Evolutionary conservation across 306 rosid species (phyloP), one percentile per base, ranked within the genome.

Genomic region (Cucumis melo): DNA sequence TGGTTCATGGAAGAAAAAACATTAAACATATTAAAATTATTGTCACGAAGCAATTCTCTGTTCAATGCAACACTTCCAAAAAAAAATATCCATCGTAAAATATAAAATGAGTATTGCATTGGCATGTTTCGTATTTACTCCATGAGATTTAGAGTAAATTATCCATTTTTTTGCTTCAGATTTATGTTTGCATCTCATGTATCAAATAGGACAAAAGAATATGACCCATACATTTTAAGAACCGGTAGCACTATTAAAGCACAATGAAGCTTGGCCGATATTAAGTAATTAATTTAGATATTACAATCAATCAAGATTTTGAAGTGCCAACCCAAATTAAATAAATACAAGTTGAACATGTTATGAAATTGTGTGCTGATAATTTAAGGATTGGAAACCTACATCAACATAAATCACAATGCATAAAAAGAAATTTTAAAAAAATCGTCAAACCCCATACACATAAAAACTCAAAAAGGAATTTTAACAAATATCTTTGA

Each of bases 1-100:
- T 81, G 66, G 46, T 62, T 67, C 80, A 93, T 92, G 86, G 63
- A 86, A 54, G 75, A 42, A 81, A 81, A 21, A 39, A 50, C 29
- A 77, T 64, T 5, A 19, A 78, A 84, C 75, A 80, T 55, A 36
- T 50, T 10, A 27, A 78, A 58, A 59, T 39, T 58, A 68, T 56
- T 34, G 46, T 39, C 32, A 61, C 14, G 19, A 4, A 68, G 38
- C 13, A 11, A 66, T 41, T 10, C 57, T 21, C 75, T 46, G 8
- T 70, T 15, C 74, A n/a, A n/a, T n/a, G n/a, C n/a, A n/a, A n/a
- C n/a, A n/a, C n/a, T 44, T 16, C 23, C 23, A 21, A 21, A 68
- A 20, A 68, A 12, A 27, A 27, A 27, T n/a, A n/a, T n/a, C 20
- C 20, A 68, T 70, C 5, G 3, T 46, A 7, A 23, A 44, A 70